Evolutionary conservation across 73 alveolate species (phyloP).

Genomic region (Halteria grandinella): DNA sequence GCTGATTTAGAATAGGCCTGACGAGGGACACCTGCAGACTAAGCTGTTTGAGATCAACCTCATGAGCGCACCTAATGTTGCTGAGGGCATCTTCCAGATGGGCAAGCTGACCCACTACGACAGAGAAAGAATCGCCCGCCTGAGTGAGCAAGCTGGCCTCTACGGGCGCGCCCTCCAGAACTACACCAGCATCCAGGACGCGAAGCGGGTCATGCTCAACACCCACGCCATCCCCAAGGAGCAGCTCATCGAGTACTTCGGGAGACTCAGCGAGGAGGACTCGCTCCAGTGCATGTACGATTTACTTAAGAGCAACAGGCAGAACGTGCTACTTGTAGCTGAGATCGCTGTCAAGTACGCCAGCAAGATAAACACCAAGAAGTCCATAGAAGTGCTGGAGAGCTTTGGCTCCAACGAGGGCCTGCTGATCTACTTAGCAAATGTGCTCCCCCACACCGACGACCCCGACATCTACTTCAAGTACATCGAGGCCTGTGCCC

Average conservation of each 20-base stretch:
- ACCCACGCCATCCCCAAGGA: constrained; percentile 93
- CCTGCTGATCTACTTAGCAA: constrained; percentile 90
- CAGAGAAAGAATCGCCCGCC: constrained; percentile 93
- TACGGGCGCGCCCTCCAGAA: constrained; percentile 96
- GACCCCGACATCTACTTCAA: constrained; percentile 99
- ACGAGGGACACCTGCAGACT: constrained; percentile 98
- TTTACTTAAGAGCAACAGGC: constrained; percentile 92
- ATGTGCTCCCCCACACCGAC: constrained; percentile 90
- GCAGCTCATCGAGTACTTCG: constrained; percentile 84
- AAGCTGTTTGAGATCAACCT: constrained; percentile 93
- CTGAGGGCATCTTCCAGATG: constrained; percentile 94
- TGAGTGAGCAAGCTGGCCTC: constrained; percentile 96
- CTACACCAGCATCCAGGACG: constrained; percentile 92
- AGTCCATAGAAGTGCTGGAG: constrained; percentile 92
- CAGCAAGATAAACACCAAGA: constrained; percentile 89
- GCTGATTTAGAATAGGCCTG: constrained; percentile 93
- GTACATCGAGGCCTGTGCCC: constrained; percentile 99
- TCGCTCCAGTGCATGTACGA: constrained; percentile 91
- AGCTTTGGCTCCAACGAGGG: constrained; percentile 94
- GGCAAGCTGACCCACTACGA: constrained; percentile 93
- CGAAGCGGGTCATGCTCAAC: constrained; percentile 95
- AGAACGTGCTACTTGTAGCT: constrained; percentile 93
- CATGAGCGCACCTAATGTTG: constrained; percentile 94
- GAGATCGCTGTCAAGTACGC: constrained; percentile 93
- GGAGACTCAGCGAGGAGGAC: constrained; percentile 90